phyloP scores from a whole-genome alignment of 1,139 yeast species.

The Diutina siamensis region DNA sequence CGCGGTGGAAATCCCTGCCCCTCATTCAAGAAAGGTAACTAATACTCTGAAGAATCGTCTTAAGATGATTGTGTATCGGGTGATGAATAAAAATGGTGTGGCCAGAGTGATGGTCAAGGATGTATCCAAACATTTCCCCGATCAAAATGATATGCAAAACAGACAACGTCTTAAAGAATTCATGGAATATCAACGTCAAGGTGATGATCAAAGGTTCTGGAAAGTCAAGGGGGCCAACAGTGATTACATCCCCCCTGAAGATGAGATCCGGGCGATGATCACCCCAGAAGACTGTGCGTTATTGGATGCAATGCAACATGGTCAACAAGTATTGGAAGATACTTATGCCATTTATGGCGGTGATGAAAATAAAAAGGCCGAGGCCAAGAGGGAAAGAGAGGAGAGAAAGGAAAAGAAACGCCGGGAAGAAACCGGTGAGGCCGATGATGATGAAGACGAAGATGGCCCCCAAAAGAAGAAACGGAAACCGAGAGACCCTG shows the following conservation, averaged over 20 bases:
- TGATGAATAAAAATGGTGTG: slow-evolving; percentile 64
- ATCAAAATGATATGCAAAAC: slow-evolving; percentile 95
- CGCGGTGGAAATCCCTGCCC: slow-evolving; percentile 92
- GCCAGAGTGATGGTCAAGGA: slow-evolving; percentile 79
- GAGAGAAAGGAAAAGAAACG: slow-evolving; percentile 16
- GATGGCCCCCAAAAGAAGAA: slow-evolving; percentile 15
- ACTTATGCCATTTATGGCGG: slow-evolving; percentile 37
- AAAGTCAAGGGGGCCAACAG: slow-evolving; percentile 52
- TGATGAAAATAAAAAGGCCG: slow-evolving; percentile 27
- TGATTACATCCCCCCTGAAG: slow-evolving; percentile 56
- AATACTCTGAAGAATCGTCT: slow-evolving; percentile 84
- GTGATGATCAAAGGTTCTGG: slow-evolving; percentile 96
- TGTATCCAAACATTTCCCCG: slow-evolving; percentile 88
- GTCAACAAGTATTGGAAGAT: slow-evolving; percentile 77
- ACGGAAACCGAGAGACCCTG: slow-evolving; percentile 16
- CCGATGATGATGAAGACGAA: slow-evolving; percentile 23
- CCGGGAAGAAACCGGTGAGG: slow-evolving; percentile 15
- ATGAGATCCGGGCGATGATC: slow-evolving; percentile 72
- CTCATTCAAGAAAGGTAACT: slow-evolving; percentile 92
- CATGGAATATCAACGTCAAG: slow-evolving; percentile 94
- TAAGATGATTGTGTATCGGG: slow-evolving; percentile 88
- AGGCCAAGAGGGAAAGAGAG: slow-evolving; percentile 10
- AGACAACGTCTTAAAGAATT: slow-evolving; percentile 92
- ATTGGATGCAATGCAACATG: slow-evolving; percentile 87
- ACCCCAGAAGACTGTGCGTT: slow-evolving; percentile 86